A percentile compares a stretch with the other conserved stretches of the same genome.
These are phyloP conservation scores for Sphaerulina musiva DNA, from an alignment of 2,329 filamentous ascomycete genomes.

Conservation along the genomic window DNA sequence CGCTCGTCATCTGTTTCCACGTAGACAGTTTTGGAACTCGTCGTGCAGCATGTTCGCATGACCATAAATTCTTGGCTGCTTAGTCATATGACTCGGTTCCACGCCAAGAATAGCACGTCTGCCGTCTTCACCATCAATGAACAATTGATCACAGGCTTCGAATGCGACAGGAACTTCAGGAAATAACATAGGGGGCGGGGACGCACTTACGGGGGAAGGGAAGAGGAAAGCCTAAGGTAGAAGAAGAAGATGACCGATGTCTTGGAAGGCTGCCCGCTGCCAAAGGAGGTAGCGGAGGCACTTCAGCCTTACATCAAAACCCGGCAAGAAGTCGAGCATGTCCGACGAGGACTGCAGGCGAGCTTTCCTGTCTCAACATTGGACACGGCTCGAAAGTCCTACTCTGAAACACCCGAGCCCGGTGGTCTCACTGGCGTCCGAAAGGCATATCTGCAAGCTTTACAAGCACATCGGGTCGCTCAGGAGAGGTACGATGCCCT, in stretches of 20 bases:
- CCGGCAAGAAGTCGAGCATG: constrained; percentile 25
- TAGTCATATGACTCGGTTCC: neutral
- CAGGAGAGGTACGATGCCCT: constrained; percentile 28
- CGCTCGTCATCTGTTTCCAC: too few species aligned
- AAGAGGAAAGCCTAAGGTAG: neutral
- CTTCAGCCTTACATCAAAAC: constrained; percentile 30
- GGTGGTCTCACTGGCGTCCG: constrained; percentile 26
- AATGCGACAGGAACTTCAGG: too few species aligned
- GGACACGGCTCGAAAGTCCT: constrained; percentile 5
- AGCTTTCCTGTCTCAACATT: constrained; percentile 21
- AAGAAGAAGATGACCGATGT: neutral
- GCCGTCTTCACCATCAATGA: neutral
- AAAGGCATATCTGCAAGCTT: constrained; percentile 29
- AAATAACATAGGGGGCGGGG: neutral
- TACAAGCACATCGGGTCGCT: constrained; percentile 28
- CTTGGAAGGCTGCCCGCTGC: constrained; percentile 22
- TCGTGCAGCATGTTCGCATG: too few species aligned
- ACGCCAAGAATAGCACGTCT: constrained; percentile 1
- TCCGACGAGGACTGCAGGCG: constrained; percentile 26
- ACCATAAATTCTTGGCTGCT: neutral
- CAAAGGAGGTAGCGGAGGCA: constrained; percentile 24
- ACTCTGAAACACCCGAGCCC: constrained; percentile 9
- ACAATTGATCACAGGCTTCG: neutral
- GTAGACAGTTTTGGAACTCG: too few species aligned
- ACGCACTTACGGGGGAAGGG: neutral